A percentile compares a stretch with the other conserved stretches of the same genome.
These are phyloP conservation scores for Thermomyces lanuginosus DNA, from an alignment of 2,329 filamentous ascomycete species.

Conservation along the genomic window DNA sequence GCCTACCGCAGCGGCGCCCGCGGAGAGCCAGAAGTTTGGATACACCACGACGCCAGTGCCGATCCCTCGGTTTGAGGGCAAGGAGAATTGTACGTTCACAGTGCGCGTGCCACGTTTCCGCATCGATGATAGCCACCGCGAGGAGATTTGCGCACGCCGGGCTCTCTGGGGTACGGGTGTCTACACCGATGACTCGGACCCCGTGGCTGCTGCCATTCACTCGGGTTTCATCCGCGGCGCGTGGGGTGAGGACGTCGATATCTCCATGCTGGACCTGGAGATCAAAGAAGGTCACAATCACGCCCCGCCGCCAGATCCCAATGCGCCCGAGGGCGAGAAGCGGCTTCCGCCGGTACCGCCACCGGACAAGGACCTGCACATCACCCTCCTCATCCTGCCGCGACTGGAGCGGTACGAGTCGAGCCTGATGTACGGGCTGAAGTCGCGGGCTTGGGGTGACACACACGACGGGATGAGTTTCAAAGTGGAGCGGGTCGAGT, in stretches of 20 bases:
- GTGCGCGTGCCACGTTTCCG: slow-evolving; percentile 72
- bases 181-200: slow-evolving; percentile 91
- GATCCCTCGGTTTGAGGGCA: slow-evolving; percentile 58
- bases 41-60: slow-evolving; percentile 49
- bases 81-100: slow-evolving; percentile 80
- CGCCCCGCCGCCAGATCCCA: slow-evolving; percentile 28
- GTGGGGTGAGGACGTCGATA: slow-evolving; percentile 64
- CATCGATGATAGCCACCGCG: slow-evolving; percentile 50
- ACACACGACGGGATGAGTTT: slow-evolving; percentile 80
- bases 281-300: slow-evolving; percentile 32
- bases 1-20: slow-evolving; percentile 23
- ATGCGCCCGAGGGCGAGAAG: slow-evolving; percentile 11
- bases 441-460: slow-evolving; percentile 61
- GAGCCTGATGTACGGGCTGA: slow-evolving; percentile 62
- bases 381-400: slow-evolving; percentile 72
- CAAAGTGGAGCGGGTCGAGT: slow-evolving; percentile 64
- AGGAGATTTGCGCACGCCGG: slow-evolving; percentile 66
- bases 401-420: slow-evolving; percentile 59
- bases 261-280: slow-evolving; percentile 44
- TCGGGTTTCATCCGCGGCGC: slow-evolving; percentile 82
- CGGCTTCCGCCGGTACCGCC: slow-evolving; percentile 35
- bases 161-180: slow-evolving; percentile 87
- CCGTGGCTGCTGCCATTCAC: slow-evolving; percentile 83
- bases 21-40: slow-evolving; percentile 38
- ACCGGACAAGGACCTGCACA: slow-evolving; percentile 60